These are phyloP conservation scores for Zygnema circumcarinatum DNA, from an alignment of 139 green algal genomes.

Conservation along the genomic window DNA sequence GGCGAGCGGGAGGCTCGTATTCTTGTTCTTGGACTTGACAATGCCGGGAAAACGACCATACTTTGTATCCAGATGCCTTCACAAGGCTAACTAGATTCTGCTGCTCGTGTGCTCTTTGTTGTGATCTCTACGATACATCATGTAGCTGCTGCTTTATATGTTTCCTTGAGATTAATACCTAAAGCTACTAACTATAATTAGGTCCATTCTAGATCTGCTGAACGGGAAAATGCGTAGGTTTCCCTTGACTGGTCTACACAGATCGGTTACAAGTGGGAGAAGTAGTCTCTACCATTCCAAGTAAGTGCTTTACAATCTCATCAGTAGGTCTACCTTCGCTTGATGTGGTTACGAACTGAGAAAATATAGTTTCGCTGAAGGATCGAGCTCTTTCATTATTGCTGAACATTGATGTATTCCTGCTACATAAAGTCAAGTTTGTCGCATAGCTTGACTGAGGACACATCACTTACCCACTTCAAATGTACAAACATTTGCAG, in stretches of 20 bases:
- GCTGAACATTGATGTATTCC: not conserved
- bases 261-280: slow-evolving; percentile 96
- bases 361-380: slow-evolving; percentile 15
- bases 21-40: slow-evolving; percentile 95
- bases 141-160: too few species aligned
- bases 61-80: slow-evolving; percentile 89
- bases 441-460: too few species aligned
- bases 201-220: too few species aligned
- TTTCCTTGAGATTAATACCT: too few species aligned
- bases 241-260: slow-evolving; percentile 7
- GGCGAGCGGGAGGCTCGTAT: slow-evolving; percentile 96
- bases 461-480: too few species aligned
- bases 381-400: not conserved
- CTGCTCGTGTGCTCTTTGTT: too few species aligned
- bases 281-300: slow-evolving; percentile 98
- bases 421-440: not conserved
- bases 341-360: not conserved
- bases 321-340: not conserved
- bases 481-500: slow-evolving; percentile 67
- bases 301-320: slow-evolving; percentile 68
- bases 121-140: too few species aligned
- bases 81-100: too few species aligned
- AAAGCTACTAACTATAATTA: too few species aligned
- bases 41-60: slow-evolving; percentile 98
- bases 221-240: too few species aligned